Percentiles rank a stretch among this genome's conserved stretches.
phyloP scores from a whole-genome alignment of 345 rosid species.

The Eucalyptus camaldulensis region DNA sequence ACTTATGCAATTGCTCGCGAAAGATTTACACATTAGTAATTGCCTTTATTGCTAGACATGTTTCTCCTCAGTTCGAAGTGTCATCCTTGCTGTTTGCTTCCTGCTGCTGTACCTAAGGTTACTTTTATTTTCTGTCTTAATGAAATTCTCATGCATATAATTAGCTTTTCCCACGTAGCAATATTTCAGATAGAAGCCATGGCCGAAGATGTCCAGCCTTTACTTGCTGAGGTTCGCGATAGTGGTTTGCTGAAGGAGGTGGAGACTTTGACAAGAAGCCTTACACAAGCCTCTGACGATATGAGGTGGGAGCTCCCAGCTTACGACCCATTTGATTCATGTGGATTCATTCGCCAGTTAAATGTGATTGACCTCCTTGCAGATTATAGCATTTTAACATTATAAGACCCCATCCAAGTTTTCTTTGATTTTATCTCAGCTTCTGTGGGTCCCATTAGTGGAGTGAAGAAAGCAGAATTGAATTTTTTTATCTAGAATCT shows the following conservation, averaged over 20 bases:
- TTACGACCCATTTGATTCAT: not conserved
- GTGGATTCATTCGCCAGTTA: not conserved
- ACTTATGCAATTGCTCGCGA: not conserved
- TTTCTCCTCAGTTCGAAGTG: not conserved
- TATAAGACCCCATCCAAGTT: not conserved
- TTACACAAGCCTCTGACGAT: constrained; percentile 82
- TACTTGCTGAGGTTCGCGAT: constrained; percentile 77
- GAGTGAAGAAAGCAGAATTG: not conserved
- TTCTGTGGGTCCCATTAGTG: not conserved
- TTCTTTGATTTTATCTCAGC: not conserved
- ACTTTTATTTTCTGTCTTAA: constrained; percentile 25
- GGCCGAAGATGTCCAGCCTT: constrained; percentile 96
- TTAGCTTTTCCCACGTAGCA: not conserved
- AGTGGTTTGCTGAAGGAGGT: constrained; percentile 87
- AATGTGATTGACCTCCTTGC: not conserved
- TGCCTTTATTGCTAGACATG: not conserved
- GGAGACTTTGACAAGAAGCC: constrained; percentile 72
- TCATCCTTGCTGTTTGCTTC: not conserved
- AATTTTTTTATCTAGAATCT: not conserved
- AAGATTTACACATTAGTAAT: not conserved
- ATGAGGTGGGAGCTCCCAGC: constrained; percentile 39
- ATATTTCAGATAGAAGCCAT: constrained; percentile 89
- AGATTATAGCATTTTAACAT: not conserved
- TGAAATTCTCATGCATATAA: not conserved
- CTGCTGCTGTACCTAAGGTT: not conserved